A percentile compares a stretch with the other conserved stretches of the same genome.
Evolutionary conservation across 441 rosid genomes (phyloP).

Genomic region (Gossypium schwendimanii): DNA sequence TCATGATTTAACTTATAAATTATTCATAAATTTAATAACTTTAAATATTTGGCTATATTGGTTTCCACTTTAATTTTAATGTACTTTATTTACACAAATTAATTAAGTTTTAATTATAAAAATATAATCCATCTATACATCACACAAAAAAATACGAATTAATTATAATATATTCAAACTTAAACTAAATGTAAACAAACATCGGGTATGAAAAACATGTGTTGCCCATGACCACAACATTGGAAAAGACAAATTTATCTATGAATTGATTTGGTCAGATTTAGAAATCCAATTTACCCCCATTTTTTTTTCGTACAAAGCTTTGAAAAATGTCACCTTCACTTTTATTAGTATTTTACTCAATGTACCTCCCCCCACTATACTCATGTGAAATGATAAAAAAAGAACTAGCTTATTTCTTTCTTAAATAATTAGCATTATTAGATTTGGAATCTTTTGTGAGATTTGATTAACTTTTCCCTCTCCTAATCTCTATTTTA

Average conservation of each 20-base stretch:
- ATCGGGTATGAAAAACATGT: background rate
- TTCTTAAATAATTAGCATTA: background rate
- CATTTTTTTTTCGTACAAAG: background rate
- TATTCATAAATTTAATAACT: too few relatives aligned
- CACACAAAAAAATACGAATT: too few relatives aligned
- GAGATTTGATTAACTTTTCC: background rate
- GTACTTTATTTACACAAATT: too few relatives aligned
- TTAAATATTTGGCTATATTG: too few relatives aligned
- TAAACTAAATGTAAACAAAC: too few relatives aligned
- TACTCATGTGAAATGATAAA: background rate
- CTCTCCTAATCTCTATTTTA: background rate
- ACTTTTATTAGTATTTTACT: background rate
- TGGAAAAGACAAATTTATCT: background rate
- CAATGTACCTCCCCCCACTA: background rate
- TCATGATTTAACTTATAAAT: too few relatives aligned
- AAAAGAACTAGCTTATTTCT: too few relatives aligned
- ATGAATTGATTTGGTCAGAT: background rate
- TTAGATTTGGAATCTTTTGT: background rate
- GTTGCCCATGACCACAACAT: background rate
- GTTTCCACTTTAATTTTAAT: too few relatives aligned
- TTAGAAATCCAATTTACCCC: background rate
- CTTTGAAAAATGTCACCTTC: background rate
- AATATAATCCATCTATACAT: too few relatives aligned
- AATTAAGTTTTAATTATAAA: too few relatives aligned
- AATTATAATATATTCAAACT: too few relatives aligned